phyloP scores from a whole-genome alignment of 192 early-diverging fungal genomes.

The Coemansia sp. region DNA sequence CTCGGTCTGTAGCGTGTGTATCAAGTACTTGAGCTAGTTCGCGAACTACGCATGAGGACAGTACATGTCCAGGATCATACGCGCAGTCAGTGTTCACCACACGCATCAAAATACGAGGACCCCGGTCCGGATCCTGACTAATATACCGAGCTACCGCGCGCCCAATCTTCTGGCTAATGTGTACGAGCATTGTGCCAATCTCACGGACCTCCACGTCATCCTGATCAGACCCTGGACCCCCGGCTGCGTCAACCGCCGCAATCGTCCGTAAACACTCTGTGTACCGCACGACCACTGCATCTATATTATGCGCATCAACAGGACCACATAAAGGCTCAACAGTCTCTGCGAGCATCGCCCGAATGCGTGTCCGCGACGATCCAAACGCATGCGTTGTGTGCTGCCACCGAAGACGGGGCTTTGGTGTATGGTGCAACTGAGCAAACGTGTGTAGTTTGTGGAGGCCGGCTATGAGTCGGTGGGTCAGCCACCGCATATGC shows the following conservation, averaged over 20 bases:
- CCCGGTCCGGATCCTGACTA: neutral
- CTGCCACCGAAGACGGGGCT: neutral
- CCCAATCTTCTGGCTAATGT: neutral
- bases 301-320: neutral
- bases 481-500: neutral
- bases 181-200: neutral
- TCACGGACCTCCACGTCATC: neutral
- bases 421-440: neutral
- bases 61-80: slow-evolving; percentile 5
- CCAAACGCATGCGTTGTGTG: neutral
- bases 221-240: neutral
- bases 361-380: neutral
- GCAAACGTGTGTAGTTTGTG: neutral
- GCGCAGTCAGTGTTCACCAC: neutral
- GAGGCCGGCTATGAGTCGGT: neutral
- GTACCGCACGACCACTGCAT: neutral
- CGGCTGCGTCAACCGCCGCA: neutral
- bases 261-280: neutral
- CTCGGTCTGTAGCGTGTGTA: neutral
- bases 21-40: neutral
- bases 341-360: neutral
- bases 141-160: neutral
- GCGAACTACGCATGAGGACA: neutral
- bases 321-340: neutral
- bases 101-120: neutral